phyloP scores from a whole-genome alignment of 176 grass and related monocot species.

The Raddia guianensis region DNA sequence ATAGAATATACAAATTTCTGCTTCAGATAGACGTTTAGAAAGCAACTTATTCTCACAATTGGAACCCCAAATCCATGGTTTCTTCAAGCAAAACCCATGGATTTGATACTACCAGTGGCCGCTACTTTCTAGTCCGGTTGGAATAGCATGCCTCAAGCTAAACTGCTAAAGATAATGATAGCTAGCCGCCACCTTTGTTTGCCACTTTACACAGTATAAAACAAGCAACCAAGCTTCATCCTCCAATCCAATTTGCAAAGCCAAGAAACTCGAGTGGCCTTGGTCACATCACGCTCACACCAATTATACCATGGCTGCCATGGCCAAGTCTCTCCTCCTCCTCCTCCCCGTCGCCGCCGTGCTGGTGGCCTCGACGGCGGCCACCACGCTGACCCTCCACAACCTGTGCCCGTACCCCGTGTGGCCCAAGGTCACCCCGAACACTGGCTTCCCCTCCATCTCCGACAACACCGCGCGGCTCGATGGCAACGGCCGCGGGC shows the following conservation, averaged over 20 bases:
- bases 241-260: background rate
- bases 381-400: background rate
- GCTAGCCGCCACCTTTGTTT: background rate
- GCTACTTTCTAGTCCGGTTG: background rate
- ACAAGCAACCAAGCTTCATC: background rate
- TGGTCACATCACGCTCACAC: background rate
- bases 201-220: background rate
- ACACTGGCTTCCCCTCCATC: background rate
- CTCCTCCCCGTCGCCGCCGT: background rate
- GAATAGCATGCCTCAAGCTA: background rate
- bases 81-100: background rate
- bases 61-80: background rate
- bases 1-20: background rate
- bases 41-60: too few relatives aligned
- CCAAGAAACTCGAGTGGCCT: background rate
- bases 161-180: background rate
- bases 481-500: background rate
- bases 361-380: background rate
- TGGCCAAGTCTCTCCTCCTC: background rate
- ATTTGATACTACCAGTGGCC: background rate
- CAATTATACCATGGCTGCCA: background rate
- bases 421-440: slow-evolving; percentile 6
- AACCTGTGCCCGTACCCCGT: background rate
- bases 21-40: background rate
- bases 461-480: background rate